Conservation (phyloP, 345 rosid species). For the Boechera stricta region DNA sequence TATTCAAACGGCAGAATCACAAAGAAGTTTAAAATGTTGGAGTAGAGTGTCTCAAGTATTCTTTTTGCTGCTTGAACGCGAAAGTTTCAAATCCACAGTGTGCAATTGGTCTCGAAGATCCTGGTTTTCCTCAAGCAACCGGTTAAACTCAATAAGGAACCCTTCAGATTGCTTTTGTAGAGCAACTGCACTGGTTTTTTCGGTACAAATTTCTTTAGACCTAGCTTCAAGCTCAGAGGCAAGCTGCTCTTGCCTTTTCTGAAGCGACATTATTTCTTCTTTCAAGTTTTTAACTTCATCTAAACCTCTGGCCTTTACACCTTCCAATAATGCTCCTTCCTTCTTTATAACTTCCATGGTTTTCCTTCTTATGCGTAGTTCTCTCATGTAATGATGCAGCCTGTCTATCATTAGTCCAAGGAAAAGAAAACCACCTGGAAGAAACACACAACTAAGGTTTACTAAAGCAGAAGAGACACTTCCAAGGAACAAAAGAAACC, state of each 20-base stretch:
- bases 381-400: slow-evolving; percentile 88
- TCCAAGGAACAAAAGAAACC: slow-evolving; percentile 3
- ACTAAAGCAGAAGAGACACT: slow-evolving; percentile 14
- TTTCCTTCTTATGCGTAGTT: slow-evolving; percentile 79
- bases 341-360: slow-evolving; percentile 77
- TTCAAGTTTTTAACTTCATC: slow-evolving; percentile 65
- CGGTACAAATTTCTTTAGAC: slow-evolving; percentile 57
- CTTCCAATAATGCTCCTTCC: slow-evolving; percentile 65
- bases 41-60: slow-evolving; percentile 49
- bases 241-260: slow-evolving; percentile 54
- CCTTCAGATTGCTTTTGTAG: slow-evolving; percentile 94
- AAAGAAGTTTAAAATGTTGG: slow-evolving; percentile 5
- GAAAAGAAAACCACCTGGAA: slow-evolving; percentile 80
- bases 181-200: slow-evolving; percentile 78
- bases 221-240: slow-evolving; percentile 58
- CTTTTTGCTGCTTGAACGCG: slow-evolving; percentile 76
- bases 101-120: slow-evolving; percentile 68
- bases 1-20: slow-evolving; percentile 17
- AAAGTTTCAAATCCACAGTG: slow-evolving; percentile 60
- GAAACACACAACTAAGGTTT: slow-evolving; percentile 22
- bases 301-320: slow-evolving; percentile 54
- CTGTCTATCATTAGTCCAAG: slow-evolving; percentile 87
- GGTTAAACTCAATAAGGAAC: slow-evolving; percentile 86
- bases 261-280: slow-evolving; percentile 55
- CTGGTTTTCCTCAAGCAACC: slow-evolving; percentile 86